phyloP scores from a whole-genome alignment of 495 filamentous ascomycete genomes.

The Penicillium robsamsonii region DNA sequence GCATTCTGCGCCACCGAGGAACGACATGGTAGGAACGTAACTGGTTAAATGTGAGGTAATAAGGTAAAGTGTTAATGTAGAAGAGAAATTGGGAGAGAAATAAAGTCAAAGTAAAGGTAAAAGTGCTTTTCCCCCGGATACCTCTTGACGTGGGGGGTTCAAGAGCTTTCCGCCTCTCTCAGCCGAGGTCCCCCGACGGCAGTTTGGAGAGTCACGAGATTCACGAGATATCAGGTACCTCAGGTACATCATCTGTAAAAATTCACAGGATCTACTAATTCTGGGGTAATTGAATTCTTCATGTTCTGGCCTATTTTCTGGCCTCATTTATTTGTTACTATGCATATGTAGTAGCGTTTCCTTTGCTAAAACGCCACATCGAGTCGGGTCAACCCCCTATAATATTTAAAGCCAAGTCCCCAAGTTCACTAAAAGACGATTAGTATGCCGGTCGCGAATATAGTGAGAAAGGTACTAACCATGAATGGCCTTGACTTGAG shows the following conservation, averaged over 20 bases:
- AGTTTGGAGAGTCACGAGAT: not conserved
- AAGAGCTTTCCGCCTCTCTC: conserved; percentile 6
- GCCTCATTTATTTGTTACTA: too few species aligned
- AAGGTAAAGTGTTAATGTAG: not conserved
- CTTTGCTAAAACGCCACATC: too few species aligned
- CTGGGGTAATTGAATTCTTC: too few species aligned
- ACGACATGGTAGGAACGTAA: conserved; percentile 65
- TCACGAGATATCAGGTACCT: not conserved
- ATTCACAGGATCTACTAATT: not conserved
- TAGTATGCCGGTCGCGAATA: not conserved
- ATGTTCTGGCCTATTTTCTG: too few species aligned
- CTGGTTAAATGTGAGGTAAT: not conserved
- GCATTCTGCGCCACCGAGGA: conserved; percentile 93
- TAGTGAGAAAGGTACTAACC: not conserved
- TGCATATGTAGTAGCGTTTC: too few species aligned
- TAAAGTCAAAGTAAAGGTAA: not conserved
- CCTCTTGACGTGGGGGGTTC: conserved; percentile 31
- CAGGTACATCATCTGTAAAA: not conserved
- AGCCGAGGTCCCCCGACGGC: conserved; percentile 30
- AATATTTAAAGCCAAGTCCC: not conserved
- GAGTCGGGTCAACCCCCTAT: too few species aligned
- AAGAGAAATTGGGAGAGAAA: conserved; percentile 6
- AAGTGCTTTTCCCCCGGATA: conserved; percentile 9
- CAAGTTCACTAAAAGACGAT: not conserved
- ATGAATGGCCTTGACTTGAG: conserved; percentile 5